Evolutionary conservation across 1,284 basidiomycete genomes (phyloP), one percentile per base, ranked within the genome.

Genomic region (Irpex sp.): DNA sequence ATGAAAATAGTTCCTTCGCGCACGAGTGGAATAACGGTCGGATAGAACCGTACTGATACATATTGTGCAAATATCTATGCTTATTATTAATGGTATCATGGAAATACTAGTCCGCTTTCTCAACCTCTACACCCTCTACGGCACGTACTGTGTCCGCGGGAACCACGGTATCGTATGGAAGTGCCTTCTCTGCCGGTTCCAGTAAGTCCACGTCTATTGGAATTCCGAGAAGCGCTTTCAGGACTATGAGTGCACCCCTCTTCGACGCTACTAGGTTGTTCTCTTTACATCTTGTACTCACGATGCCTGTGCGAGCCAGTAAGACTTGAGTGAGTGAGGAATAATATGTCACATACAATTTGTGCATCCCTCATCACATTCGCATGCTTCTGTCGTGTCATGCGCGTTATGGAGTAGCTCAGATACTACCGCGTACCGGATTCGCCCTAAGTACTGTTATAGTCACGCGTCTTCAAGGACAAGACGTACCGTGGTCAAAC

Each of bases 341-440:
- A 1, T 26, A 37, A 36, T 48, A 59, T 59, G 13, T 51, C 5
- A 78, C 84, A 74, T 74, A 89, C 94, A 96, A 61, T 82, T 76
- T 1, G 81, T 78, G 71, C 94, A 97, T 0, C 95, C 94, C 19
- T 86, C 81, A 2, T 77, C 71, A 69, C 94, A 96, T 2, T 76
- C 66, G 72, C 95, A 97, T 3, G 76, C 72, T 67, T 88, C 85
- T n/a, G 95, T 81, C 4, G 79, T 78, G 38, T 83, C 78, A 31
- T 84, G 81, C 0, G 94, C 92, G 62, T 87, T 83, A 9, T 77
- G 76, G 11, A 96, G 75, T 34, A 93, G 78, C 19, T 85, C 81
- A 60, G 86, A 84, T 13, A 87, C 87, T 85, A 51, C n/a, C 21
- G 21, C 21, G 21, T 26, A 26, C 21, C 21, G 21, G 21, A 26